Evolutionary conservation across 2,329 filamentous ascomycete species (phyloP).

Genomic region (Claviceps lovelessii): DNA sequence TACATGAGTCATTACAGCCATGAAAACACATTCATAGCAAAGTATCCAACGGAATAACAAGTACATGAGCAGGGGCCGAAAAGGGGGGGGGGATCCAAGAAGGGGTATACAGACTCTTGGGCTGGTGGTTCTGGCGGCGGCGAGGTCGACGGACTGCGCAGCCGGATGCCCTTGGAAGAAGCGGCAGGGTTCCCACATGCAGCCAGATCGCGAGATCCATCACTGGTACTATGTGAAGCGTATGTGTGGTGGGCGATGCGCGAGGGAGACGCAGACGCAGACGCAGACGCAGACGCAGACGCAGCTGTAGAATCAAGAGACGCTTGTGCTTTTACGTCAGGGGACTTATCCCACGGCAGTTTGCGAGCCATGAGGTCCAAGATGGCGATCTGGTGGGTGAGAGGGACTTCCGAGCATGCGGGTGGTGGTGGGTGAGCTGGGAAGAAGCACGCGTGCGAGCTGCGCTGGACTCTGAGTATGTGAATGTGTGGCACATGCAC

Average conservation of each 20-base stretch:
- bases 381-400: background rate
- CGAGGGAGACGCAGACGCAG: background rate
- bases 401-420: no score
- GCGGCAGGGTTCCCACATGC: no score
- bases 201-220: background rate
- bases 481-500: no score
- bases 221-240: background rate
- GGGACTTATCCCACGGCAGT: constrained; percentile 3
- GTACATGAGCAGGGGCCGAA: no score
- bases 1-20: no score
- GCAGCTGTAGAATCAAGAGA: background rate
- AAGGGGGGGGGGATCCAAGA: no score
- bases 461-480: no score
- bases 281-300: background rate
- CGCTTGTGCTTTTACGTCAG: background rate
- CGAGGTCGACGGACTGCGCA: constrained; percentile 33
- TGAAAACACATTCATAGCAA: no score
- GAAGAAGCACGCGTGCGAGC: no score
- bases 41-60: no score
- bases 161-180: background rate
- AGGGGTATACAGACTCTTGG: constrained; percentile 25
- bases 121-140: constrained; percentile 33
- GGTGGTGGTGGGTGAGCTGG: no score
- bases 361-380: constrained; percentile 3
- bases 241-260: no score